Base-by-base conservation (phyloP, 1,284 basidiomycete species). In the Cryptococcus jaspeensis region DNA sequence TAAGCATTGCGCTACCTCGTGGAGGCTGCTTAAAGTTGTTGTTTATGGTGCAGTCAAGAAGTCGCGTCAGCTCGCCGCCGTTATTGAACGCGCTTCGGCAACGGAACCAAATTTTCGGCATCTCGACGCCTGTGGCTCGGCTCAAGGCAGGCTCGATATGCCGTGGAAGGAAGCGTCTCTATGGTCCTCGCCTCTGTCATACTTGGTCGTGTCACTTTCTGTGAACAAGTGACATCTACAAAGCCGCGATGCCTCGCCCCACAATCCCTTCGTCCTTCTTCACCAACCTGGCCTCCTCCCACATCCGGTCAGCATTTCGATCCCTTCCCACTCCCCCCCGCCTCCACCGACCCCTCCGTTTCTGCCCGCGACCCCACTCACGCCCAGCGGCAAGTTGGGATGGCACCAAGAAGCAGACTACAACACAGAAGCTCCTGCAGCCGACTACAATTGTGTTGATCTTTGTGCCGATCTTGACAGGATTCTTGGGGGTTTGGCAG, bases 401-500 rank as follows among this genome's bases (percentile, higher is more conserved):
- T n/a, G n/a, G n/a, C 22, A 42, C 5, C 12, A n/a, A 42, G 40
- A n/a, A 22, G 12, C 5, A 13, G 40, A n/a, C 52, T 13, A 42
- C 48, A 37, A 35, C 41, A 43, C 38, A n/a, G 11, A 56, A 66
- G 3, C 47, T 69, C 16, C 53, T 72, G 20, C 58, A 66, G 49
- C 88, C 90, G 3, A 87, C 87, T 5, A 87, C 92, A 73, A 62
- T 93, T 18, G 77, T 95, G 12, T 81, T 96, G 51, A 90, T 89
- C 23, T 82, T 89, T 64, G 89, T 97, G 59, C 95, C 95, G 0
- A 79, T 98, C 60, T 86, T 96, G 67, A 92, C 92, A 0, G 92
- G 94, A 64, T 88, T 83, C n/a, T 81, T 99, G 57, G 95, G 95
- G 20, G 86, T 87, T 37, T 99, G 95, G 96, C 95, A 99, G 73